Evolutionary conservation across 108 stramenopile species (phyloP), one percentile per base, ranked within the genome.

Genomic region (Nannochloropsis gaditana): DNA sequence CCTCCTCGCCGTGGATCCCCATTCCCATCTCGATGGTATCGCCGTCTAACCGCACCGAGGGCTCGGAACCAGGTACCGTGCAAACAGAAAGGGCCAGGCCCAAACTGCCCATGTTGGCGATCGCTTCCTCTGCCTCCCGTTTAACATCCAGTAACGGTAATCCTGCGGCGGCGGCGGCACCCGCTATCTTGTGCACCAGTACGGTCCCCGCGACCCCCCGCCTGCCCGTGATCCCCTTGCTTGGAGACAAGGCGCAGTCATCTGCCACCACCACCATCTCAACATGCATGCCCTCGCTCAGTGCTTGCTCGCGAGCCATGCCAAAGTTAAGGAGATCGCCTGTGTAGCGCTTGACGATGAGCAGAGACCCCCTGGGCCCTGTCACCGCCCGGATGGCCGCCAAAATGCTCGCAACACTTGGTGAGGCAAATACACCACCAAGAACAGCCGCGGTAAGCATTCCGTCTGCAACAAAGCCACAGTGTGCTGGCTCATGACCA

Each of bases 261-360:
- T 99, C 99, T 2, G 93, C 95, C 5, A 98, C 96, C 21, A 97
- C 91, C 21, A 97, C 95, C 94, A 97, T 95, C 83, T 87, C 85
- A 2, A 93, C 93, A 15, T 83, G 43, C 80, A 93, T 88, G 2
- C 95, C 95, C 84, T 95, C 91, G 19, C 89, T 82, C 84, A 90
- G 82, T 95, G 88, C 88, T 11, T 47, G 85, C 85, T 89, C 97
- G 45, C 94, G 92, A 17, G 99, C 99, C 93, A 97, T 95, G 31
- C 97, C 97, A 88, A 99, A 99, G 90, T 99, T 98, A 44, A 99
- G 91, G 43, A 96, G 93, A 91, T 99, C 99, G 10, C 89, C 89
- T 2, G 98, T 98, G 92, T 99, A 99, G 92, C 98, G 98, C 94
- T 97, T 99, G 45, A 99, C 95, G 45, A 99, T 90, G 50, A 99